phyloP scores from a whole-genome alignment of 2,329 filamentous ascomycete species.

The Talaromyces pinophilus region DNA sequence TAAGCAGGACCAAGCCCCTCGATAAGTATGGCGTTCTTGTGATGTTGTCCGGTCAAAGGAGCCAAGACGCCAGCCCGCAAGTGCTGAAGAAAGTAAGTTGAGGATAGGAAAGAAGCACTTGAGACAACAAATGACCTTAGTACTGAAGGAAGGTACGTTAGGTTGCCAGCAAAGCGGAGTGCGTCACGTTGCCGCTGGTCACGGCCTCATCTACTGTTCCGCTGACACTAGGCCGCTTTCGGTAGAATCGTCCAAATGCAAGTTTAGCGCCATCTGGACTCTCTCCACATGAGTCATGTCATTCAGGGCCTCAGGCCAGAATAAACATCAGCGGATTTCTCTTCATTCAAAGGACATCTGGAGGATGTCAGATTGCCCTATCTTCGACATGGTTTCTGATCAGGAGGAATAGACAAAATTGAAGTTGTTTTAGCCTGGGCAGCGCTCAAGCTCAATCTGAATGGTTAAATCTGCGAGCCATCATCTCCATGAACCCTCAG shows the following conservation, averaged over 20 bases:
- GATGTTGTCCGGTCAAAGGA: neutral
- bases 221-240: neutral
- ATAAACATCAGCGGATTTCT: neutral
- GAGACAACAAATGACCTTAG: neutral
- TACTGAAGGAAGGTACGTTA: neutral
- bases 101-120: neutral
- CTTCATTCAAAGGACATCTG: neutral
- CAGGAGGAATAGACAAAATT: too few species aligned
- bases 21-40: neutral
- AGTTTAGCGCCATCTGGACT: neutral
- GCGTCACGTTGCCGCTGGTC: constrained; percentile 19
- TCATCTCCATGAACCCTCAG: too few species aligned
- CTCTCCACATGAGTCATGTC: neutral
- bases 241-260: neutral
- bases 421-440: too few species aligned
- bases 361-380: too few species aligned
- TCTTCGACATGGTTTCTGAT: too few species aligned
- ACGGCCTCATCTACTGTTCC: neutral
- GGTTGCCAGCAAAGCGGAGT: neutral
- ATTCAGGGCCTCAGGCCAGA: neutral
- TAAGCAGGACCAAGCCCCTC: constrained; percentile 6
- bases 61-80: neutral
- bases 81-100: too few species aligned
- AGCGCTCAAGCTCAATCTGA: too few species aligned
- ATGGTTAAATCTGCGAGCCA: too few species aligned